Evolutionary conservation across 2,329 filamentous ascomycete species (phyloP), one percentile per base, ranked within the genome.

Genomic region (Decorospora gaudefroyi): DNA sequence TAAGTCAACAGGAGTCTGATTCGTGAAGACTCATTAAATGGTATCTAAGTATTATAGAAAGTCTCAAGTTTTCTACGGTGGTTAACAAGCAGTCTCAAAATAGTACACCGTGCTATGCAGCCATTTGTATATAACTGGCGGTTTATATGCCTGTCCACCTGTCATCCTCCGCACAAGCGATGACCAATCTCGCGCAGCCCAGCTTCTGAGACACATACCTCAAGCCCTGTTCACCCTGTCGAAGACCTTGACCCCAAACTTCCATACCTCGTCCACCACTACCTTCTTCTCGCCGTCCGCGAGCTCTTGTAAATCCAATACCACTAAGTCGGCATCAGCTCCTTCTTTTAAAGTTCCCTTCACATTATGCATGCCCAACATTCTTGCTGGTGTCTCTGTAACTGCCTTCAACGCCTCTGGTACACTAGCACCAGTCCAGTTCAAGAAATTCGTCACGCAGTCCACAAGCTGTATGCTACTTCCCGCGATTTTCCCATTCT

Each of bases 381-480:
- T 89, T 33, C 77, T 79, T 1, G 89, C 88, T 1, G 89, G 89
- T 1, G 88, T 90, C 22, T 80, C 75, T 0, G 89, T 93, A 19
- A 91, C 88, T 6, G 87, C 81, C 51, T 79, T 81, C 31, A 93
- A 71, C 1, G 85, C 87, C 61, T 85, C 79, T 0, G 86, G 81
- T 23, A 91, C 78, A 23, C 77, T 78, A 4, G 82, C 79, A 10
- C 85, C 86, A 1, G 85, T 85, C 85, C 86, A 92, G 46, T 79
- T 79, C 56, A 89, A 75, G 67, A 93, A 91, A 69, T 93, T 93
- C 63, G 84, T 86, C 41, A 91, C 83, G 59, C 89, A 93, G 58
- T 92, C 86, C 27, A 91, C 79, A n/a, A 95, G 76, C 5, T 85
- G 85, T 38, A 85, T 83, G 28, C 83, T 84, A 57, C 82, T 86